A percentile compares a stretch with the other conserved stretches of the same genome.
These are phyloP conservation scores for Coemansia sp. DNA, from an alignment of 192 early-diverging fungal genomes.

Conservation along the genomic window DNA sequence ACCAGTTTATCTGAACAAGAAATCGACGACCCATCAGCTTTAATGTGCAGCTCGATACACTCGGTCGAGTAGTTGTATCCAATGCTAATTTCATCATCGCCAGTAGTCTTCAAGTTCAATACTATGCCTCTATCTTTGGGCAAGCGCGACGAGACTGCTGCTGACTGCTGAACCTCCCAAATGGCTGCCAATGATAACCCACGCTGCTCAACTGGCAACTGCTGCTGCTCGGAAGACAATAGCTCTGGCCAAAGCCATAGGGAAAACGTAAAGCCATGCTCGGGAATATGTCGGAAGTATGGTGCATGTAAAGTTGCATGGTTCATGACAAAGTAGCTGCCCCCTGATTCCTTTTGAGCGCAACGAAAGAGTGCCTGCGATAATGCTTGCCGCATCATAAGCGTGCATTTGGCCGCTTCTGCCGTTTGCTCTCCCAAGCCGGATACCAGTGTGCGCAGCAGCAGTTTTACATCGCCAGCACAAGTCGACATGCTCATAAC, in stretches of 20 bases:
- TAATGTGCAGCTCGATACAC: constrained; percentile 17
- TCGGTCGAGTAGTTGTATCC: constrained; percentile 10
- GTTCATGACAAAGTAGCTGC: constrained; percentile 24
- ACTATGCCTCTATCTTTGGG: constrained; percentile 3
- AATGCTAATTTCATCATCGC: constrained; percentile 1
- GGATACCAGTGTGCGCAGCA: constrained; percentile 25
- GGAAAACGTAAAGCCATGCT: constrained; percentile 33
- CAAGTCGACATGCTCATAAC: constrained; percentile 23
- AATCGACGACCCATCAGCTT: constrained; percentile 6
- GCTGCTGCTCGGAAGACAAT: constrained; percentile 12
- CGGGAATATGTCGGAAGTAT: constrained; percentile 26
- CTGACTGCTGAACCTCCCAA: background rate
- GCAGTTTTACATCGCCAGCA: constrained; percentile 32
- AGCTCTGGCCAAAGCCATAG: constrained; percentile 25
- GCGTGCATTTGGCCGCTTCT: constrained; percentile 21
- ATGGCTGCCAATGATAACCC: no score
- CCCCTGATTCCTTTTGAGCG: constrained; percentile 8
- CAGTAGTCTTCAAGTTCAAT: constrained; percentile 9
- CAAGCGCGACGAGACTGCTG: no score
- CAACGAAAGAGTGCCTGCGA: constrained; percentile 16
- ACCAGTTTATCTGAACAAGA: constrained; percentile 22
- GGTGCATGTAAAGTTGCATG: constrained; percentile 9
- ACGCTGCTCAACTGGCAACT: constrained; percentile 5
- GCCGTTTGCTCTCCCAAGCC: constrained; percentile 5
- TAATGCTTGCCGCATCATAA: constrained; percentile 17